These are phyloP conservation scores for Simmondsia chinensis DNA, from an alignment of 148 eudicot genomes.

Conservation along the genomic window DNA sequence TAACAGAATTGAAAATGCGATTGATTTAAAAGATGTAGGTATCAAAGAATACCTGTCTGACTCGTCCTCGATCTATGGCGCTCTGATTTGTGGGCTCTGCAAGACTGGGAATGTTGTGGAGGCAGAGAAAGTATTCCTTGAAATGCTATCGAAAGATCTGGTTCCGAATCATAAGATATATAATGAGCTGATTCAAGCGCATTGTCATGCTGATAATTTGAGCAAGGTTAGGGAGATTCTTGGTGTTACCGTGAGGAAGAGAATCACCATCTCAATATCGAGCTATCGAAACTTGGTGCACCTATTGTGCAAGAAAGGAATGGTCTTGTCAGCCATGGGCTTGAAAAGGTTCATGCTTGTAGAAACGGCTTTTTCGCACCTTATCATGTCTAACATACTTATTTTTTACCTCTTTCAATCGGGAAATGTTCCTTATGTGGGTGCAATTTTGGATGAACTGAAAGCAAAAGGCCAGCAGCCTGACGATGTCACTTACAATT, in stretches of 20 bases:
- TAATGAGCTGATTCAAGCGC: slow-evolving; percentile 34
- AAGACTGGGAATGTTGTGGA: slow-evolving; percentile 22
- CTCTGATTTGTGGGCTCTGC: slow-evolving; percentile 33
- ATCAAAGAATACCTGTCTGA: slow-evolving; percentile 17
- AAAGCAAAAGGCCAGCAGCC: slow-evolving; percentile 26
- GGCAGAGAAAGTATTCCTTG: slow-evolving; percentile 27
- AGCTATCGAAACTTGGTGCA: slow-evolving; percentile 36
- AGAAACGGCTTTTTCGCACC: slow-evolving; percentile 13
- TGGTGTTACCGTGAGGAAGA: slow-evolving; percentile 40
- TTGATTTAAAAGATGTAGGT: slow-evolving; percentile 26
- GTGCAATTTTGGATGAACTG: slow-evolving; percentile 30
- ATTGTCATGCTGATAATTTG: slow-evolving; percentile 27
- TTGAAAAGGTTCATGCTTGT: slow-evolving; percentile 41
- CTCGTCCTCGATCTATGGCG: slow-evolving; percentile 11
- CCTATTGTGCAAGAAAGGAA: slow-evolving; percentile 26
- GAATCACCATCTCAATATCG: slow-evolving; percentile 27
- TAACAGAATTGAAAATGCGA: slow-evolving; percentile 28
- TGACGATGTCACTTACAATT: slow-evolving; percentile 45
- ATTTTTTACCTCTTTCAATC: slow-evolving; percentile 38
- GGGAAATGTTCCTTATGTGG: slow-evolving; percentile 19
- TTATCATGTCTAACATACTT: slow-evolving; percentile 38
- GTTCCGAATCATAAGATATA: slow-evolving; percentile 26
- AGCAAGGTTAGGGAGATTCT: slow-evolving; percentile 31
- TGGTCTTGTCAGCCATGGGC: slow-evolving; percentile 20
- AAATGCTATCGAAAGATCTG: slow-evolving; percentile 16